A percentile compares a stretch with the other conserved stretches of the same genome.
Evolutionary conservation across 2,329 filamentous ascomycete genomes (phyloP).

Genomic region (Penicillium sp.): DNA sequence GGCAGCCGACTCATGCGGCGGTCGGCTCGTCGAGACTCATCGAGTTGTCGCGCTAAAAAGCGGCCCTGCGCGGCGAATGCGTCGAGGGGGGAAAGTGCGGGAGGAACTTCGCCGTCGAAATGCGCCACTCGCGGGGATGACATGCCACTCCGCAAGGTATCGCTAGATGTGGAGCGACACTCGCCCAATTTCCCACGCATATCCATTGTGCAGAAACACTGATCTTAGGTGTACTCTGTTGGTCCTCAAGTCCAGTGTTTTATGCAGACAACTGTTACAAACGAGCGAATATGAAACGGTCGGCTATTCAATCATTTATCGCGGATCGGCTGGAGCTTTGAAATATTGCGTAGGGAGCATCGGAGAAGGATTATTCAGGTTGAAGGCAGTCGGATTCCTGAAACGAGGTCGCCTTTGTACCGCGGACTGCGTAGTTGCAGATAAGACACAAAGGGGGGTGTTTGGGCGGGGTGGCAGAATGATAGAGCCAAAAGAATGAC

Average conservation of each 20-base stretch:
- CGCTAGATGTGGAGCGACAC: constrained; percentile 55
- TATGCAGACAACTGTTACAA: background rate
- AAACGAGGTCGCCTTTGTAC: background rate
- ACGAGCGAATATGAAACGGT: background rate
- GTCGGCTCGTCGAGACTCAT: constrained; percentile 70
- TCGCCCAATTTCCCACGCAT: constrained; percentile 59
- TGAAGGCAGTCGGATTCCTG: background rate
- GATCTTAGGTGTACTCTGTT: background rate
- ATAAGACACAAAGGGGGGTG: background rate
- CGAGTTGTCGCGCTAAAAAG: constrained; percentile 78
- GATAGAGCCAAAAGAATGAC: constrained; percentile 26
- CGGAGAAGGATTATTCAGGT: constrained; percentile 35
- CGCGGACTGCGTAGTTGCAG: background rate
- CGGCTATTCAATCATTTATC: constrained; percentile 11
- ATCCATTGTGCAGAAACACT: constrained; percentile 43
- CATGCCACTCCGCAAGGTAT: constrained; percentile 54
- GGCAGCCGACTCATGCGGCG: constrained; percentile 80
- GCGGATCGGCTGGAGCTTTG: constrained; percentile 7
- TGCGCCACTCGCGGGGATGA: constrained; percentile 69
- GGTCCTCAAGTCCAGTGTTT: background rate
- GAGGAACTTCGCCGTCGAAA: constrained; percentile 71
- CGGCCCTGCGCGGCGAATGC: constrained; percentile 91
- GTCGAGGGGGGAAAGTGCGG: constrained; percentile 88
- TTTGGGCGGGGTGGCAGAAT: constrained; percentile 14
- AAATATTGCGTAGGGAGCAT: constrained; percentile 11